phyloP scores from a whole-genome alignment of 2,329 filamentous ascomycete species.

The Xylariales sp. region DNA sequence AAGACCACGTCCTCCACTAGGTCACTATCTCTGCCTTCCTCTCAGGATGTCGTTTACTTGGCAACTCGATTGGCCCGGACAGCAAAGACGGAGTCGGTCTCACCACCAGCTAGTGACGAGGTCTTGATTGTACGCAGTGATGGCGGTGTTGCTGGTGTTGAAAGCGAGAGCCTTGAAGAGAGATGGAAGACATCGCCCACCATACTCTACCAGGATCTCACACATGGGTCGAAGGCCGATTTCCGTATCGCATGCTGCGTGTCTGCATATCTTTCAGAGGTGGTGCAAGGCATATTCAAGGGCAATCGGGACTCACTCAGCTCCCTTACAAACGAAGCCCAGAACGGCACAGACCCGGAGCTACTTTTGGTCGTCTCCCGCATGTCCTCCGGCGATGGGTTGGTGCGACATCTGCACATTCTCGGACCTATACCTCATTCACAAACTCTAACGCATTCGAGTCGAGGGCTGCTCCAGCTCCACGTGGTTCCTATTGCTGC shows the following conservation, averaged over 20 bases:
- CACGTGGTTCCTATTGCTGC: constrained; percentile 20
- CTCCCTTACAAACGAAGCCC: constrained; percentile 44
- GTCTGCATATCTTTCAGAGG: constrained; percentile 40
- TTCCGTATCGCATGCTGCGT: constrained; percentile 48
- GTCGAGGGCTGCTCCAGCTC: constrained; percentile 22
- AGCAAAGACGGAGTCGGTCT: constrained; percentile 20
- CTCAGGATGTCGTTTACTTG: constrained; percentile 38
- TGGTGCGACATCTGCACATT: constrained; percentile 24
- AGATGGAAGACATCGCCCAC: constrained; percentile 43
- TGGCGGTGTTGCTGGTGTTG: constrained; percentile 57
- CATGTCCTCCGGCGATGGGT: constrained; percentile 21
- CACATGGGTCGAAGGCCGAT: constrained; percentile 25
- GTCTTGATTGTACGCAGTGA: constrained; percentile 55
- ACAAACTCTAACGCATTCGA: constrained; percentile 9
- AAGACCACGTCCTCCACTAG: constrained; percentile 48
- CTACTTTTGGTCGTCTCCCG: constrained; percentile 49
- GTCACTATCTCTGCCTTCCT: constrained; percentile 37
- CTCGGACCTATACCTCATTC: constrained; percentile 19
- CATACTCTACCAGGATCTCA: constrained; percentile 36
- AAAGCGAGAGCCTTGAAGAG: constrained; percentile 47
- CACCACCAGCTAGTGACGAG: constrained; percentile 17
- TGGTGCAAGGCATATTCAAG: constrained; percentile 51
- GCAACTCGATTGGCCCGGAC: constrained; percentile 27
- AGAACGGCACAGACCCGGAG: constrained; percentile 42
- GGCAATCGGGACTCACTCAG: constrained; percentile 48